Evolutionary conservation across 2,329 filamentous ascomycete genomes (phyloP), one percentile per base, ranked within the genome.

Genomic region (Sporothrix brunneoviolacea): DNA sequence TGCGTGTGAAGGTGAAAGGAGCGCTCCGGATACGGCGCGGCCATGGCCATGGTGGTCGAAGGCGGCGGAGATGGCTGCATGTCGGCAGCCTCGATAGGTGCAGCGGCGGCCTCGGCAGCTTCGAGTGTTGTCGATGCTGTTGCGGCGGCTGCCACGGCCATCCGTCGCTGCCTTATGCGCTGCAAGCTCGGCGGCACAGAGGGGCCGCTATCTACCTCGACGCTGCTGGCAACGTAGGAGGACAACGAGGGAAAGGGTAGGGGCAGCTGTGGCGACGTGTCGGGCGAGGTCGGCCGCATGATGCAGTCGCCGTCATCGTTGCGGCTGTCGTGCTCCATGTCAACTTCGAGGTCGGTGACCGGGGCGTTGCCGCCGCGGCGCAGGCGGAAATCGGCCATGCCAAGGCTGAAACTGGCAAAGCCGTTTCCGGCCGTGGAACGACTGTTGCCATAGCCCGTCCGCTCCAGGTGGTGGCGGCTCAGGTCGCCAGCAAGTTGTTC

Each of bases 401-500:
- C 13, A 8, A 36, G n/a, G 33, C 13, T n/a, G 35, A 39, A 38
- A 5, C 15, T 39, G 40, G 33, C 15, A 18, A 38, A 21, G 33
- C 32, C 40, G 18, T 42, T 22, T n/a, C 39, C 36, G 4, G n/a
- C n/a, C n/a, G n/a, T n/a, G n/a, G n/a, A n/a, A n/a, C n/a, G n/a
- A n/a, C n/a, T n/a, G n/a, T n/a, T n/a, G n/a, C n/a, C n/a, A n/a
- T n/a, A n/a, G n/a, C n/a, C n/a, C n/a, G 24, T 28, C 24, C 24
- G 44, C 13, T 48, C 24, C 16, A 55, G 43, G 12, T 55, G 50
- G 7, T 54, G 52, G 12, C 48, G 48, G 36, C 36, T 42, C 15
- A 54, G 37, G 5, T 46, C 45, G 32, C 40, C 44, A 12, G 30
- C 42, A 4, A 55, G 50, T n/a, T 41, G 50, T 27, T 55, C 53